phyloP scores from a whole-genome alignment of 2,329 filamentous ascomycete species.

The Xylaria multiplex region DNA sequence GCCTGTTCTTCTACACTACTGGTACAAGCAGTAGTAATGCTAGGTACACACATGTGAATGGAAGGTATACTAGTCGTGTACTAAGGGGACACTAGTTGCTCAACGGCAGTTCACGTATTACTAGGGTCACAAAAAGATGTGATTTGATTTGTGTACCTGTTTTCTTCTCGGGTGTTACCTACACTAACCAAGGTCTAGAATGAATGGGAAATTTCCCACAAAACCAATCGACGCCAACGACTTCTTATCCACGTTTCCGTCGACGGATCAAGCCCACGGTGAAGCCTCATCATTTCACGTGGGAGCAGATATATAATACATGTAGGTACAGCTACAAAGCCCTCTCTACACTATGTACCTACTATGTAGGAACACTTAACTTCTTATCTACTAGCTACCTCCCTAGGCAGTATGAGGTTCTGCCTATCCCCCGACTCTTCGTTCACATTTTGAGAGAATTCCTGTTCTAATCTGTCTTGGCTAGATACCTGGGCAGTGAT shows the following conservation, averaged over 20 bases:
- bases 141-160: conserved; percentile 23
- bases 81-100: background rate
- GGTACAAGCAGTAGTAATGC: no score
- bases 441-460: background rate
- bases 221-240: background rate
- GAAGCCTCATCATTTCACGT: background rate
- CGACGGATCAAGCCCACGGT: conserved; percentile 3
- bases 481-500: background rate
- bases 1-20: background rate
- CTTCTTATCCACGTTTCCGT: background rate
- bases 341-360: no score
- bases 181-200: no score
- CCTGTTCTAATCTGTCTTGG: conserved; percentile 2
- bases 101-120: conserved; percentile 21
- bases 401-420: no score
- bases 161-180: background rate
- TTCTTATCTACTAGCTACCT: no score
- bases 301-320: no score
- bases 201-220: background rate
- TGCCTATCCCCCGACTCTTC: no score
- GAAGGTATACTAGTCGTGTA: background rate
- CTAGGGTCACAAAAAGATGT: conserved; percentile 20
- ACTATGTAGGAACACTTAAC: no score
- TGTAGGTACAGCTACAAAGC: no score
- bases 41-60: no score